Evolutionary conservation across 2,329 filamentous ascomycete genomes (phyloP), one percentile per base, ranked within the genome.

Genomic region (Mycosphaerella arachidis): DNA sequence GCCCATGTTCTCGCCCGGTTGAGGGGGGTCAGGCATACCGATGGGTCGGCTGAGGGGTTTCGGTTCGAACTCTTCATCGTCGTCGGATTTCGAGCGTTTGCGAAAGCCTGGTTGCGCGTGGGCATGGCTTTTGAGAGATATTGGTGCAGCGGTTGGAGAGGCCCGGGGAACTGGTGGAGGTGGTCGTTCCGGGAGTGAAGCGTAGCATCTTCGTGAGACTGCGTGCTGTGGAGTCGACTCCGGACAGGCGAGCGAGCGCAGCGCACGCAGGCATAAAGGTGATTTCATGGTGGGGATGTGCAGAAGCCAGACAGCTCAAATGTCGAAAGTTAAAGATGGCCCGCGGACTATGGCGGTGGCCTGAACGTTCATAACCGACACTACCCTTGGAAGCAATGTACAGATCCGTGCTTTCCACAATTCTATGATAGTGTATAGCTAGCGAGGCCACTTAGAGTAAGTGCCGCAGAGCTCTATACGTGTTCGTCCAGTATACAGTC

Each of bases 1-100:
- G 56, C 92, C 92, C 1, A 86, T 88, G 76, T 97, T 97, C 74
- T 97, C 87, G 61, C 91, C 91, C 12, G 84, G 77, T 59, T 81
- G 77, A 0, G 94, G 94, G 1, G 92, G 89, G 40, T 84, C 77
- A 10, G 82, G 80, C 75, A 96, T 85, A 63, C 94, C 94, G 66
- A 99, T 93, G 13, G 94, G 93, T 40, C 91, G 86, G 43, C 79
- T 78, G 56, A 87, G 79, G 1, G 78, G 78, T 53, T 80, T 78
- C 7, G 82, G 83, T 6, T 77, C 75, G 70, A 83, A 82, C 53
- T 80, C 76, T 33, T 70, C 67, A 46, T 71, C 67, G 45, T 72
- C 65, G 52, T 72, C 67, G 37, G 63, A 61, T 33, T 64, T 67
- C 6, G 18, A 18, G 37, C 68, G 64, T 37, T 66, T 65, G 48